phyloP scores from a whole-genome alignment of 2,329 filamentous ascomycete genomes.

The Pyricularia pennisetigena region DNA sequence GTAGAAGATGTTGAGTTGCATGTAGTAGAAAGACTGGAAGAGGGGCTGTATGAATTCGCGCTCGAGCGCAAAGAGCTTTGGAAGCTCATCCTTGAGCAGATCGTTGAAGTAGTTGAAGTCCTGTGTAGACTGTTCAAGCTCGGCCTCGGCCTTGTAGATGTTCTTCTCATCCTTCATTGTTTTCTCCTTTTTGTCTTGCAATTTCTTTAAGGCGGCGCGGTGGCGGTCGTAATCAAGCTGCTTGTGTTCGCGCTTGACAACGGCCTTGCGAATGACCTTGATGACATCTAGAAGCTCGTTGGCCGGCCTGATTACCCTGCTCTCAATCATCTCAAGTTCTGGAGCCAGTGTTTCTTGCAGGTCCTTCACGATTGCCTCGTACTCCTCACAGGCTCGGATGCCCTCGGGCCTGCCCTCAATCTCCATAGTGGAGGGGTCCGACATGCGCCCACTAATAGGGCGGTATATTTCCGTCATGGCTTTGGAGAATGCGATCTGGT shows the following conservation, averaged over 20 bases:
- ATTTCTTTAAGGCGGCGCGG: conserved; percentile 74
- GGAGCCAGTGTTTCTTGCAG: conserved; percentile 80
- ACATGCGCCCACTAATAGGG: conserved; percentile 91
- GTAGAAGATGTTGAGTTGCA: conserved; percentile 99
- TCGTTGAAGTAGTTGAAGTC: conserved; percentile 99
- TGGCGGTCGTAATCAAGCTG: conserved; percentile 93
- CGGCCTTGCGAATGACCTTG: conserved; percentile 86
- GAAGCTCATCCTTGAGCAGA: conserved; percentile 88
- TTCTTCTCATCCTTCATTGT: conserved; percentile 95
- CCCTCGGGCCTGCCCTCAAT: conserved; percentile 85
- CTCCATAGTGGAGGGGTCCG: conserved; percentile 76
- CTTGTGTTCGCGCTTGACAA: conserved; percentile 90
- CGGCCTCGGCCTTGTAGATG: conserved; percentile 88
- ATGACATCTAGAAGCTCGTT: conserved; percentile 91
- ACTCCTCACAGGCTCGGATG: conserved; percentile 92
- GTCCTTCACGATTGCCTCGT: conserved; percentile 83
- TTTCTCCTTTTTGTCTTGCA: conserved; percentile 97
- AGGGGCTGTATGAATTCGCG: conserved; percentile 91
- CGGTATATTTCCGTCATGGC: conserved; percentile 96
- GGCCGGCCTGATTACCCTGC: conserved; percentile 79
- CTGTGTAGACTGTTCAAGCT: conserved; percentile 83
- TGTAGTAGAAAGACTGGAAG: conserved; percentile 99
- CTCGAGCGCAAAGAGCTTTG: conserved; percentile 82
- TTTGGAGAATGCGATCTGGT: conserved; percentile 97
- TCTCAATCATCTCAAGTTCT: conserved; percentile 96